Conservation (phyloP, 2,329 filamentous ascomycete species). For the Sporothrix euskadiensis region DNA sequence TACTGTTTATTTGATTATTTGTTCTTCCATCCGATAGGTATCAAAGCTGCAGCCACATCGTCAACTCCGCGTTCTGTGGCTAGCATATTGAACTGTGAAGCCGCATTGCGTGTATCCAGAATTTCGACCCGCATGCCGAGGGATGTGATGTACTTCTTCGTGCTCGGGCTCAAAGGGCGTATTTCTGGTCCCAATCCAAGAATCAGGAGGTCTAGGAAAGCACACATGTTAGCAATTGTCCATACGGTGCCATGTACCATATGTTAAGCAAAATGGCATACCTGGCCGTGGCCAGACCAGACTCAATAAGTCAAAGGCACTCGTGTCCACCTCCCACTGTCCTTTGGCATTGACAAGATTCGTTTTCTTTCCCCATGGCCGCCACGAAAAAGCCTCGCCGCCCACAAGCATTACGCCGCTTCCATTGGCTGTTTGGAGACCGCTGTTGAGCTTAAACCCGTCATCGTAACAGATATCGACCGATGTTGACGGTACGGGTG, state of each 20-base stretch:
- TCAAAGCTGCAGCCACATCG: constrained; percentile 81
- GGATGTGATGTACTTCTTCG: constrained; percentile 68
- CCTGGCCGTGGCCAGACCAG: constrained; percentile 86
- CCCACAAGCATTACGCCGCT: constrained; percentile 68
- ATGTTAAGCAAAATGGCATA: constrained; percentile 45
- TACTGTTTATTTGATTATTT: constrained; percentile 32
- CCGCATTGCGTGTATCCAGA: constrained; percentile 89
- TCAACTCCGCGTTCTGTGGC: constrained; percentile 89
- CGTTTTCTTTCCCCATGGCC: constrained; percentile 65
- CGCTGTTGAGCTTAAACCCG: constrained; percentile 85
- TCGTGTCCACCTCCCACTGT: constrained; percentile 73
- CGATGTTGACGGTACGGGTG: constrained; percentile 74
- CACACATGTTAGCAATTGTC: neutral
- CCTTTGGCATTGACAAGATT: constrained; percentile 71
- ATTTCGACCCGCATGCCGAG: constrained; percentile 86
- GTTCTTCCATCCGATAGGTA: constrained; percentile 82
- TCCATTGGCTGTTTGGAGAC: constrained; percentile 62
- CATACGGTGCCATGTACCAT: neutral
- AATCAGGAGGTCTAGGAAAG: constrained; percentile 72
- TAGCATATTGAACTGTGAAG: constrained; percentile 89
- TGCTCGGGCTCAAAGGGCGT: constrained; percentile 72
- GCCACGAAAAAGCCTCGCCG: constrained; percentile 87
- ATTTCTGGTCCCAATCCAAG: constrained; percentile 80
- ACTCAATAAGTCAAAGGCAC: constrained; percentile 73
- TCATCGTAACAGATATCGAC: constrained; percentile 80